Evolutionary conservation across 495 filamentous ascomycete species (phyloP), one percentile per base, ranked within the genome.

Genomic region (Penicillium silybi): DNA sequence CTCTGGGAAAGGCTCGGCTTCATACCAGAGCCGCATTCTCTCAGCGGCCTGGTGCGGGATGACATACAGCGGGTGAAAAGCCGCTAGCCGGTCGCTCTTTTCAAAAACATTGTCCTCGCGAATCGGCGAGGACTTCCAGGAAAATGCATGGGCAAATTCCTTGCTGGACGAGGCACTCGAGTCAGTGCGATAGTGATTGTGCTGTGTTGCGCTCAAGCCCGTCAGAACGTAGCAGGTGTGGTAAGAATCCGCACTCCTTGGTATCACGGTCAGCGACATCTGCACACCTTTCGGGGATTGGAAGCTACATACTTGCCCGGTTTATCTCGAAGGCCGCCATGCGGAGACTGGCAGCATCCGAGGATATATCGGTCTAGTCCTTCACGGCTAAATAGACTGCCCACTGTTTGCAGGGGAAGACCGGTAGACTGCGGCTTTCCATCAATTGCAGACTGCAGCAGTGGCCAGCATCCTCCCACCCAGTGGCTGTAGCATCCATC

Each of bases 401-500:
- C 66, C 26, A 70, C 54, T 34, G 67, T 54, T 13, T 54, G 46
- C 26, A 52, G 38, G 13, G 61, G 58, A 25, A 54, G 57, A 13
- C 44, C 58, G 32, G 46, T 44, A 7, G 55, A 54, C 29, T 53
- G 41, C 34, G 70, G 73, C 37, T 72, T 68, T 4, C 81, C 83
- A 49, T 78, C 70, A 34, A 92, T 69, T 42, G 84, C 85, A n/a
- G 89, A 91, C 65, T 96, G 86, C 50, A 97, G 69, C 52, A 98
- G 68, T 34, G 92, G 84, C 85, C 91, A 98, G 68, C 92, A 97
- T 25, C 85, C 88, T 6, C 95, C 93, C 9, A 96, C 87, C 93
- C 93, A 98, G 61, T 95, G 91, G 68, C 88, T 92, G 70, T 98
- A 97, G 67, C 93, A 98, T 43, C 92, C 93, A 69, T 98, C 93